Base-by-base conservation (phyloP, 495 filamentous ascomycete species). In the Penicillium coprophilum region DNA sequence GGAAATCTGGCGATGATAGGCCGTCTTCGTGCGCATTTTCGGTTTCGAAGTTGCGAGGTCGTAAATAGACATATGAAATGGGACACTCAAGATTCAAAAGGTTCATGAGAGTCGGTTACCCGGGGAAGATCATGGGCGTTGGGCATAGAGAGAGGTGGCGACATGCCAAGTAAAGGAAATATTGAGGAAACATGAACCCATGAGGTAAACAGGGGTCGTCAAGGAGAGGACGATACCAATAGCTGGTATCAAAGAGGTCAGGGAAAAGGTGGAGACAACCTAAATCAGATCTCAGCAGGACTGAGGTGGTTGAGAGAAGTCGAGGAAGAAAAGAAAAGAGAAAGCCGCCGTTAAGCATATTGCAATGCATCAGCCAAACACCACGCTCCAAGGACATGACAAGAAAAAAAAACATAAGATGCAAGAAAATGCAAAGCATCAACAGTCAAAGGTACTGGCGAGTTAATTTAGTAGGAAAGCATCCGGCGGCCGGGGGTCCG, bases 401-500 rank as follows among this genome's bases (percentile, higher is more conserved):
- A 46, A 19, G 1, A 58, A 44, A 49, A 32, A 46, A 50, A 50
- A 61, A 34, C 17, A 32, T 13, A 47, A 58, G 39, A 50, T 57
- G 39, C 19, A 57, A 55, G 34, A 28, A 15, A 46, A 31, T 40
- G 49, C 24, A 24, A 43, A 19, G 31, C 27, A 17, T 43, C 39
- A 27, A n/a, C 13, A 30, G 45, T n/a, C 38, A 30, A 17, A 17
- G 17, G 20, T 49, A 3, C 31, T 31, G 15, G 38, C 31, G 31
- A 21, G 31, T 43, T 5, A 10, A 9, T 31, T 39, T 72, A 91
- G 67, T 87, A 89, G 6, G 88, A 89, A 57, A 84, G 85, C 85
- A 90, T 87, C 31, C 88, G 86, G 60, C 87, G 81, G 44, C 82
- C 80, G 53, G 80, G 77, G 27, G 77, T 74, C 48, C 86, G 82